phyloP scores from a whole-genome alignment of 1,284 basidiomycete genomes.

The Schizophyllum commune region DNA sequence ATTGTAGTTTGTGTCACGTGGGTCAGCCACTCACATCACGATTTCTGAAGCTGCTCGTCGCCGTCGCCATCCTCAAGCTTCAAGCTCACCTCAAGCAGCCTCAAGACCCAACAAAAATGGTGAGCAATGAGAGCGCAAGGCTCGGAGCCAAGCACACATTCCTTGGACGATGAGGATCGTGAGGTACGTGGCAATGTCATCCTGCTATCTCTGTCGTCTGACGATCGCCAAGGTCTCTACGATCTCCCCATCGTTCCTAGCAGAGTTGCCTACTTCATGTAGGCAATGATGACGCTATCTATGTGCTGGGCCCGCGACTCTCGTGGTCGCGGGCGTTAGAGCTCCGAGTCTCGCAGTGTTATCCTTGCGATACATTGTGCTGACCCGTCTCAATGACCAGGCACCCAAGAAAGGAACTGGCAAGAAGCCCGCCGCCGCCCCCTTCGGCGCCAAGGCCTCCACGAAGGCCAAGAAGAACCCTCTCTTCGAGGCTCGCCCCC shows the following conservation, averaged over 20 bases:
- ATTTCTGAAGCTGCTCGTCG: not conserved
- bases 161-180: not conserved
- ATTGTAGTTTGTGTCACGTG: not conserved
- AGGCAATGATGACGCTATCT: not conserved
- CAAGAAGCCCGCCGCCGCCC: slow-evolving; percentile 76
- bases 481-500: slow-evolving; percentile 86
- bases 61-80: not conserved
- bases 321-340: slow-evolving; percentile 41
- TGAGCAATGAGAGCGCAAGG: not conserved
- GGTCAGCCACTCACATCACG: not conserved
- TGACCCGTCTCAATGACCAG: slow-evolving; percentile 89
- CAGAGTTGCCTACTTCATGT: not conserved
- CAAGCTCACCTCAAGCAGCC: not conserved
- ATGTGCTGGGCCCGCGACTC: not conserved
- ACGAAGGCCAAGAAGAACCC: slow-evolving; percentile 87
- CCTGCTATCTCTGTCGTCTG: not conserved
- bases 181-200: not conserved
- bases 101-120: not conserved
- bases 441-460: slow-evolving; percentile 67
- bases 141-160: not conserved
- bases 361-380: slow-evolving; percentile 31
- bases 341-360: slow-evolving; percentile 49
- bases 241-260: not conserved
- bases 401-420: slow-evolving; percentile 62
- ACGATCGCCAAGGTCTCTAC: not conserved